Percentiles rank a stretch among this genome's conserved stretches.
These are phyloP conservation scores for Hypoxylon rickii DNA, from an alignment of 495 filamentous ascomycete species.

Conservation along the genomic window DNA sequence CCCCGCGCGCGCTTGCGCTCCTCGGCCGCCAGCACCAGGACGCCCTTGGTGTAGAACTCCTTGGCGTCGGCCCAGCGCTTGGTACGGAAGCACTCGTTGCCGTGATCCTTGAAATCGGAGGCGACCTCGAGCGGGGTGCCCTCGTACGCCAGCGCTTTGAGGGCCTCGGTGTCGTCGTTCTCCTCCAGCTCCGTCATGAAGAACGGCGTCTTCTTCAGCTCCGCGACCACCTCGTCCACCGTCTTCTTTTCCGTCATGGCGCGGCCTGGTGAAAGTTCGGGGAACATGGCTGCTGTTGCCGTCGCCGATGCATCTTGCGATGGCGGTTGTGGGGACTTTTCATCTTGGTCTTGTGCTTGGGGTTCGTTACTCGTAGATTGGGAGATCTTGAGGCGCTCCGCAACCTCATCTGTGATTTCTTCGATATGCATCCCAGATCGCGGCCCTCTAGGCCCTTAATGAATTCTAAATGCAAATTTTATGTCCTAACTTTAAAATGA, in stretches of 20 bases:
- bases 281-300: conserved; percentile 31
- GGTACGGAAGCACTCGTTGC: conserved; percentile 81
- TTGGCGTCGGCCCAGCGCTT: conserved; percentile 81
- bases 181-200: conserved; percentile 95
- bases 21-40: conserved; percentile 66
- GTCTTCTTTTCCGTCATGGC: conserved; percentile 64
- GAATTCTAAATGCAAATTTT: too few species aligned
- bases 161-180: conserved; percentile 80
- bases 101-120: conserved; percentile 79
- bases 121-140: conserved; percentile 83
- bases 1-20: conserved; percentile 46
- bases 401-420: conserved; percentile 41
- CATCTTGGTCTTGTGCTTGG: conserved; percentile 37
- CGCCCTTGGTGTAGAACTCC: conserved; percentile 87
- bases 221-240: conserved; percentile 69
- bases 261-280: conserved; percentile 62
- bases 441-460: not conserved
- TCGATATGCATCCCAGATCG: conserved; percentile 33
- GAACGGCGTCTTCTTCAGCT: conserved; percentile 81
- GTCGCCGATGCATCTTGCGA: conserved; percentile 9
- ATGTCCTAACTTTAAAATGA: too few species aligned
- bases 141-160: conserved; percentile 90
- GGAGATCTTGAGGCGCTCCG: conserved; percentile 39
- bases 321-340: conserved; percentile 14
- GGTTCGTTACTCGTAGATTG: conserved; percentile 9